Base-by-base conservation (phyloP, 1,139 yeast species). In the Keqinozyma sinolaborantium region DNA sequence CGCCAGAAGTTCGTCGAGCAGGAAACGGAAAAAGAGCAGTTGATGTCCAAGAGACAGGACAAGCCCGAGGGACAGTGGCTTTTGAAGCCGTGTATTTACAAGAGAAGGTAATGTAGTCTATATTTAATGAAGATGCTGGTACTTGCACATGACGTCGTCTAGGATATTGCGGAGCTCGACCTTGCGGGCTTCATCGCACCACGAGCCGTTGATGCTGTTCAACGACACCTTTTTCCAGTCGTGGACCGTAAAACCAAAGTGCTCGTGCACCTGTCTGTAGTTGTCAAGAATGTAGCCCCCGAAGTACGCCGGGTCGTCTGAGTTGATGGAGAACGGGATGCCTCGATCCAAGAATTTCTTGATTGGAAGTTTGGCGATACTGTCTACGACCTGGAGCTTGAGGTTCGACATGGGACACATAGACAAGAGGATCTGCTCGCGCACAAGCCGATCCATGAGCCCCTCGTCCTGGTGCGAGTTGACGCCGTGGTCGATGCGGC, bases 71-170 rank as follows among this genome's bases (percentile, higher is more conserved):
- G 95, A 9, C 75, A 83, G 48, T 87, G 95, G 95, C 64, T 88
- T 35, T 69, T 92, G 44, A 92, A 90, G 56, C 98, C 99, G 4
- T 92, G 98, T 62, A 85, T 92, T 38, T 92, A 92, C 60, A 92
- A 92, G 57, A 77, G 96, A 61, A 75, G 98, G 47, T 92, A 60
- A 25, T 5, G n/a, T 25, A 10, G n/a, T 19, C 13, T 21, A n/a
- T 11, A 9, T 10, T 8, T 28, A 14, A 16, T 23, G 18, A 16
- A 38, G 18, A 28, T 32, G 30, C 6, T 23, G 28, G 20, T 74
- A 76, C 49, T 76, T 78, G 16, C 45, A 45, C 31, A 66, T 56
- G 16, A 79, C 80, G 2, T 42, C 51, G 23, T 73, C 76, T 16
- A 81, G 71, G 34, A 53, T 54, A 3, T 44, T 47, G 26, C 59